Conservation (phyloP, 192 early-diverging fungal species). For the Dispira simplex region DNA sequence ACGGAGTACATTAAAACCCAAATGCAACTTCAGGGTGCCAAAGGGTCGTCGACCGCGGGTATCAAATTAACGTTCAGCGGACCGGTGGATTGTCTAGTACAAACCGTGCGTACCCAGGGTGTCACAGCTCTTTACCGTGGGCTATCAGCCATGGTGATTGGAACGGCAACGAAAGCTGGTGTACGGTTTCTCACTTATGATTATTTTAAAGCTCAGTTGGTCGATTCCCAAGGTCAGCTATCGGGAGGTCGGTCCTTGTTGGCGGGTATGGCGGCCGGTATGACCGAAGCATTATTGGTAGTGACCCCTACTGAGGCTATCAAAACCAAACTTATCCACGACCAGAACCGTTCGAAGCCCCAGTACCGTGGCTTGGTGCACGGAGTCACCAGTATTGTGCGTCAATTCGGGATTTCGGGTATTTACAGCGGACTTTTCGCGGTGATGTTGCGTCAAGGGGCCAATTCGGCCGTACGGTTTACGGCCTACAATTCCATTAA, state of each 20-base stretch:
- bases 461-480: constrained; percentile 88
- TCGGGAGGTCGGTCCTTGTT: constrained; percentile 46
- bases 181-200: constrained; percentile 90
- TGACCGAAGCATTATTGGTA: constrained; percentile 72
- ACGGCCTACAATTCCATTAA: constrained; percentile 70
- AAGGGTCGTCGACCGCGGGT: background rate
- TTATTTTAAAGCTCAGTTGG: constrained; percentile 53
- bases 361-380: constrained; percentile 68
- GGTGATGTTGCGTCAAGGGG: constrained; percentile 90
- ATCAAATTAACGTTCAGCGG: constrained; percentile 40
- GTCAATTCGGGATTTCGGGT: constrained; percentile 56
- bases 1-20: constrained; percentile 95
- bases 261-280: constrained; percentile 75
- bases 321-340: constrained; percentile 93
- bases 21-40: constrained; percentile 66
- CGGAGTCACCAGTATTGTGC: constrained; percentile 48
- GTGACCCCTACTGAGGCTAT: constrained; percentile 93
- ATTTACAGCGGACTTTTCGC: constrained; percentile 83
- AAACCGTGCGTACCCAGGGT: constrained; percentile 59
- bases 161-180: constrained; percentile 83
- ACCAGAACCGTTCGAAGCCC: constrained; percentile 56
- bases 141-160: constrained; percentile 78
- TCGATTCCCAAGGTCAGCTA: constrained; percentile 54
- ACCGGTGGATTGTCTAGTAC: constrained; percentile 60
- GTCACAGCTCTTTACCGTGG: constrained; percentile 69